A percentile compares a stretch with the other conserved stretches of the same genome.
Conservation (phyloP, 345 rosid genomes). For the Sonneratia alba region DNA sequence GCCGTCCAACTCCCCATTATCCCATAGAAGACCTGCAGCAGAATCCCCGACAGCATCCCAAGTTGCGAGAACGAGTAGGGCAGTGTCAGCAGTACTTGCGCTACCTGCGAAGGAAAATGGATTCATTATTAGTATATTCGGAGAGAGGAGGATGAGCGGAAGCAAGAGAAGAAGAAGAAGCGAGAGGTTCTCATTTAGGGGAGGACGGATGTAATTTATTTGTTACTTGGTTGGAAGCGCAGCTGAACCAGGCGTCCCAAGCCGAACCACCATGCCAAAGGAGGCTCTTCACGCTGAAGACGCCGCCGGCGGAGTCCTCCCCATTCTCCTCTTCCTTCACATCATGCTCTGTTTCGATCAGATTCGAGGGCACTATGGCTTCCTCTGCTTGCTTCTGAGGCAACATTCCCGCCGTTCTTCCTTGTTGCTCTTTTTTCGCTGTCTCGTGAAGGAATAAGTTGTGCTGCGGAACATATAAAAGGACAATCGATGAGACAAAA, state of each 20-base stretch:
- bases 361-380: conserved; percentile 54
- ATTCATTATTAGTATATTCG: too few relatives aligned
- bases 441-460: not conserved
- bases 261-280: conserved; percentile 98
- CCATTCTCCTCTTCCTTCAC: conserved; percentile 19
- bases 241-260: conserved; percentile 99
- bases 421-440: not conserved
- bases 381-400: conserved; percentile 84
- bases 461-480: conserved; percentile 10
- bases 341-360: conserved; percentile 37
- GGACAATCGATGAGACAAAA: conserved; percentile 33
- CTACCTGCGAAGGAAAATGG: conserved; percentile 38
- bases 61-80: conserved; percentile 97
- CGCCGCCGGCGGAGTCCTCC: conserved; percentile 17
- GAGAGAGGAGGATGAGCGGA: too few relatives aligned
- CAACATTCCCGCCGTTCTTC: conserved; percentile 40
- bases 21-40: conserved; percentile 84
- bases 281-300: conserved; percentile 46
- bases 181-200: conserved; percentile 20
- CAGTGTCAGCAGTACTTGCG: conserved; percentile 83
- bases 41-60: conserved; percentile 86
- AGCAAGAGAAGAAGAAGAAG: too few relatives aligned
- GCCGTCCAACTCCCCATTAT: conserved; percentile 97
- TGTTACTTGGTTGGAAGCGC: conserved; percentile 98
- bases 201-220: conserved; percentile 54